Evolutionary conservation across 2,329 filamentous ascomycete species (phyloP).

Genomic region (Epichloe baconii): DNA sequence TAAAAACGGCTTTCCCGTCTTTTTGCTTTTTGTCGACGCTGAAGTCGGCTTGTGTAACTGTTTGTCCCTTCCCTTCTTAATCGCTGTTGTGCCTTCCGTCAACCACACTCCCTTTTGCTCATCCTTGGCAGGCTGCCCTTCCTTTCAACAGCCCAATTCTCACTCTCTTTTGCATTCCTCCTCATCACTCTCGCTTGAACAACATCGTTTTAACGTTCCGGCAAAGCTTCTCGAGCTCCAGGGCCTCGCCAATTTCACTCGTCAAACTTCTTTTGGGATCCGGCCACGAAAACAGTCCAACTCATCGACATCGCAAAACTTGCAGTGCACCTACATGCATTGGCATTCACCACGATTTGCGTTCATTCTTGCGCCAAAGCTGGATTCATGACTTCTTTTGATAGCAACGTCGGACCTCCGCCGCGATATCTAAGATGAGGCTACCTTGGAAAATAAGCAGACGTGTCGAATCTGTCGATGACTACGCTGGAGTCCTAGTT

Average conservation of each 20-base stretch:
- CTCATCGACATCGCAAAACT: neutral
- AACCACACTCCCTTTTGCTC: neutral
- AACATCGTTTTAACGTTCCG: neutral
- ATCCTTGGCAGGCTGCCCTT: neutral
- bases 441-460: constrained; percentile 19
- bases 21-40: neutral
- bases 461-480: constrained; percentile 31
- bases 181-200: neutral
- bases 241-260: neutral
- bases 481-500: constrained; percentile 39
- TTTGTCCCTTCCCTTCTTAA: no score
- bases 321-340: neutral
- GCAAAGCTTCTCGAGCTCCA: neutral
- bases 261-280: neutral
- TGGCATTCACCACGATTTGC: no score
- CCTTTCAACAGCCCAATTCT: neutral
- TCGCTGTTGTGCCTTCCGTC: neutral
- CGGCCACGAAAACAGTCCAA: neutral
- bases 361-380: neutral
- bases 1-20: no score
- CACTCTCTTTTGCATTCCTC: neutral
- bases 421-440: constrained; percentile 13
- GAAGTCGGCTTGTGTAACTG: neutral
- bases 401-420: neutral
- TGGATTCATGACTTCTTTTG: neutral